Base-by-base conservation (phyloP, 2,329 filamentous ascomycete genomes). In the Stemphylium lycopersici region DNA sequence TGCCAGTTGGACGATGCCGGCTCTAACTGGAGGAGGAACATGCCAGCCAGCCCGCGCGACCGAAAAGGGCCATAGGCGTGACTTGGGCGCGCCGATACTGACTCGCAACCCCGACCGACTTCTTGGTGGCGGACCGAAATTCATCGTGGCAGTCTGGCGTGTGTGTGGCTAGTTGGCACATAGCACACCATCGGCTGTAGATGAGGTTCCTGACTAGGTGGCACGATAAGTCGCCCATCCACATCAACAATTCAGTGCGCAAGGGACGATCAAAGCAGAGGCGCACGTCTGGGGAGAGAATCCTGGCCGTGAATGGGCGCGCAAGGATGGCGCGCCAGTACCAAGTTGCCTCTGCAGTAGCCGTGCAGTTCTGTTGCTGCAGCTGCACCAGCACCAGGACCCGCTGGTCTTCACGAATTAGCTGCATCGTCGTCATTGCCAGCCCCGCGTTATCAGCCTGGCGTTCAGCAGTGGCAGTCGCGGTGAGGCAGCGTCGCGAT, bases 321-420 rank as follows among this genome's bases (percentile, higher is more conserved):
- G 52, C 59, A 58, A 52, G 57, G 59, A 55, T 63, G 48, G 36
- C 49, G 45, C 48, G 44, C 47, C 41, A 54, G 43, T 48, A 58
- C 40, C 58, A 49, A 55, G 57, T 47, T 50, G 56, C 49, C 15
- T 52, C 33, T 54, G 58, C 59, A 63, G 55, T 51, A 55, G 52
- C 36, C 36, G 43, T 45, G 40, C 52, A 40, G 44, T 57, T 59
- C 45, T 55, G 52, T 50, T 43, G 61, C 61, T 56, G 61, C 64
- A 55, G 56, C 56, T 58, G 61, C 62, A 54, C 44, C 59, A 54
- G 61, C 62, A 54, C 44, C 59, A 54, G 48, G 56, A 55, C 54
- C 47, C 32, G 52, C 34, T 55, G 51, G 43, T 39, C 31, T 52
- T 57, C 45, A 58, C 48, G 43, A 41, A 48, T 56, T 55, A 60